Evolutionary conservation across 768 basidiomycete species (phyloP).

Genomic region (Terana coerulea): DNA sequence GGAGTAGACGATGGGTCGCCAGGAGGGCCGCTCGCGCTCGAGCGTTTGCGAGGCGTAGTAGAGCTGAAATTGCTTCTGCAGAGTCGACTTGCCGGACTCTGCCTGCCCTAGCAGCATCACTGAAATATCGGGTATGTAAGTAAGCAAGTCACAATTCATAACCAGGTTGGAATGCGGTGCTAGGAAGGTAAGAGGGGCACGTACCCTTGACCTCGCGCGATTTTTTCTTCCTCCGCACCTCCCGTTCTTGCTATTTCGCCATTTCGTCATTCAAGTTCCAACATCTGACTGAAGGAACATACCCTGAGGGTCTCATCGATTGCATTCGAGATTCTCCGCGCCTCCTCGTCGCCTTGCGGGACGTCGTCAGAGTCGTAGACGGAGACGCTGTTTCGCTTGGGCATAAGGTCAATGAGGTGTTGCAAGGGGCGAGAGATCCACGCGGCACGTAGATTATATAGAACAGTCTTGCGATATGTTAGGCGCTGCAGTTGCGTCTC

Average conservation of each 20-base stretch:
- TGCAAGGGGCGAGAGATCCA: neutral
- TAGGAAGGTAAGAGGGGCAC: no score
- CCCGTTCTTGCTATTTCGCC: conserved; percentile 22
- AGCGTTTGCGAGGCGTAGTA: conserved; percentile 56
- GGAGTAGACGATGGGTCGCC: conserved; percentile 44
- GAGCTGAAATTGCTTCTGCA: conserved; percentile 82
- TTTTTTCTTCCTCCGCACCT: conserved; percentile 16
- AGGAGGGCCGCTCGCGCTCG: conserved; percentile 37
- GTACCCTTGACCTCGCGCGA: conserved; percentile 26
- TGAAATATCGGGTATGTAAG: conserved; percentile 8
- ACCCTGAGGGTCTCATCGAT: conserved; percentile 18
- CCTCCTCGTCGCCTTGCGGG: conserved; percentile 11
- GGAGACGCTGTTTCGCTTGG: neutral
- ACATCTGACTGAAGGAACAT: neutral
- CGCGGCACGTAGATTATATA: conserved; percentile 6
- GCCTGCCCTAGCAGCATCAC: conserved; percentile 33
- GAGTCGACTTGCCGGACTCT: conserved; percentile 67
- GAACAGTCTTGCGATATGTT: conserved; percentile 2
- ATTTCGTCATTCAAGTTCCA: neutral
- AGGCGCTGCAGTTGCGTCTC: conserved; percentile 2
- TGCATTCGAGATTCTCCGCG: conserved; percentile 11
- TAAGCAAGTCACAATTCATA: no score
- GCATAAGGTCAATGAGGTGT: neutral
- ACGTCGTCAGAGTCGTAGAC: conserved; percentile 1
- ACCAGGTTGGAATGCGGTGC: no score